Evolutionary conservation across 352 stramenopile genomes (phyloP), one percentile per base, ranked within the genome.

Genomic region (Pythium folliculosum): DNA sequence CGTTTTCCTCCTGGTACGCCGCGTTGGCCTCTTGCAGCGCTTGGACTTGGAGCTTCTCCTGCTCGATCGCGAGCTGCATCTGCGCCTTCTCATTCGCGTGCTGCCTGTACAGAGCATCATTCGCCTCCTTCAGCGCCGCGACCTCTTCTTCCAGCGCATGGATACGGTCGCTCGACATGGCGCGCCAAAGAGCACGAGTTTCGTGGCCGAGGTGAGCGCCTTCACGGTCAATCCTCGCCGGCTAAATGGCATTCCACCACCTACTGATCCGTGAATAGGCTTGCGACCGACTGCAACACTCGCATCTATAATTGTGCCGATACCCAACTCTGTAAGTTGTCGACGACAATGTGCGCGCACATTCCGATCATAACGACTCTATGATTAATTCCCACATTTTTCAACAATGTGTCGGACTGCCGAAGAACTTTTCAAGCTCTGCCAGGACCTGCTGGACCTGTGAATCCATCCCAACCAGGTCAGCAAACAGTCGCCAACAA

Each of bases 51-150:
- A 81, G 44, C 49, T 78, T 82, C 60, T 93, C 82, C 32, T 89
- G 83, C 69, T 91, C 83, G 35, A 90, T 84, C 2, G 77, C 74
- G 32, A 86, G 71, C 59, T 94, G 85, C 80, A 92, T 92, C 60
- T 89, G 80, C 27, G 81, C 80, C 67, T 94, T 92, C 23, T 91
- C 85, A 54, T 89, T 86, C 5, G 82, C 81, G 57, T 87, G 83
- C 48, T 90, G 80, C 48, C 76, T 74, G 38, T 90, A 88, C 0
- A 91, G 69, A 40, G 72, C 64, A 43, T 92, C 86, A 66, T 89
- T 86, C 16, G 74, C 77, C 51, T 82, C 62, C 17, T 80, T 77
- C 16, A 90, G 73, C 52, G 79, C 72, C 9, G 73, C 71, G 16
- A 88, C 68, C 57, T 92, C 81, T 22, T 89, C 72, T 49, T 88